Evolutionary conservation across 208 protist species (phyloP).

Genomic region (Entamoeba dispar): DNA sequence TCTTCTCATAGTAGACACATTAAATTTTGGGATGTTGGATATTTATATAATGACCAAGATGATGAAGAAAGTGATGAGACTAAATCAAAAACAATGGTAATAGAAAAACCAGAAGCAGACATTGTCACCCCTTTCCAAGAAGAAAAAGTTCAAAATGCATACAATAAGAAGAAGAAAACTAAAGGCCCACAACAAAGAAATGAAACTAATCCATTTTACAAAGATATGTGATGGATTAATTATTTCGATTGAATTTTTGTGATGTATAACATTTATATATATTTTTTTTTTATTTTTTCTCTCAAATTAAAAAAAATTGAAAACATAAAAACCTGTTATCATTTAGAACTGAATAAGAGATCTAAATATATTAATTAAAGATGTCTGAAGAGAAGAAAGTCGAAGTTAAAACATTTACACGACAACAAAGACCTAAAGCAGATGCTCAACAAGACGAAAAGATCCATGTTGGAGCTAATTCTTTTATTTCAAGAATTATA

Average conservation of each 20-base stretch:
- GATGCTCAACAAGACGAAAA: neutral
- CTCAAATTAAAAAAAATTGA: too few species aligned
- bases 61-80: neutral
- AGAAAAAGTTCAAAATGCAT: neutral
- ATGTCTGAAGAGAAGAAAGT: neutral
- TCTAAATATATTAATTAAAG: too few species aligned
- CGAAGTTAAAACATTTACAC: neutral
- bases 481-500: neutral
- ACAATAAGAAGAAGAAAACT: neutral
- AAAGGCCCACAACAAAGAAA: neutral
- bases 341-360: too few species aligned
- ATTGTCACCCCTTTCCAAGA: neutral
- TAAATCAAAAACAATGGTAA: neutral
- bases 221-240: neutral
- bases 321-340: too few species aligned
- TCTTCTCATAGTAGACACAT: neutral
- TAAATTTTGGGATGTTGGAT: constrained; percentile 2
- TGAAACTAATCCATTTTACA: neutral
- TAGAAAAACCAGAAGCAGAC: neutral
- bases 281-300: too few species aligned
- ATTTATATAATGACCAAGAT: neutral
- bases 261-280: too few species aligned
- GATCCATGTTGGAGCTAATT: neutral
- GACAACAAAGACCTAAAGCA: neutral
- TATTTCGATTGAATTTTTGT: too few species aligned